phyloP scores from a whole-genome alignment of 805 yeast genomes.

The Ogataea saltuana region DNA sequence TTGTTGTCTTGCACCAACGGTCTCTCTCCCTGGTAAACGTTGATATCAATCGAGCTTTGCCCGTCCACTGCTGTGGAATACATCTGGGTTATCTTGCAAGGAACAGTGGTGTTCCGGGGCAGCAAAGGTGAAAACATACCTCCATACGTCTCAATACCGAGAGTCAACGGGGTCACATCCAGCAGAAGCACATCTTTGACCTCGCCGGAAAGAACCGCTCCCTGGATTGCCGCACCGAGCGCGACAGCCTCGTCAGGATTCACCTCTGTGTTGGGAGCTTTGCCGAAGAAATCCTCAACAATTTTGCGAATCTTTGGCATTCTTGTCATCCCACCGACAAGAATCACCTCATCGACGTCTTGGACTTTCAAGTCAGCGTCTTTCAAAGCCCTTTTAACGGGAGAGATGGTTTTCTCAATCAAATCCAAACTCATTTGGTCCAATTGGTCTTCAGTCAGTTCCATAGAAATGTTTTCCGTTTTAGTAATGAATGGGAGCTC shows the following conservation, averaged over 20 bases:
- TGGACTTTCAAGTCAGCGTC: constrained; percentile 70
- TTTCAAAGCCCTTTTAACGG: constrained; percentile 78
- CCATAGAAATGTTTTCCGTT: constrained; percentile 43
- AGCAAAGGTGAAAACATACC: constrained; percentile 90
- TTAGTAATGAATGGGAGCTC: constrained; percentile 79
- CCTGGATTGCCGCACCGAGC: constrained; percentile 97
- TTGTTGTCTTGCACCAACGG: constrained; percentile 94
- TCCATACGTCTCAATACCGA: constrained; percentile 96
- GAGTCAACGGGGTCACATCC: constrained; percentile 85
- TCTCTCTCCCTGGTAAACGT: constrained; percentile 98
- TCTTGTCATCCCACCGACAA: constrained; percentile 91
- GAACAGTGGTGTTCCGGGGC: constrained; percentile 89
- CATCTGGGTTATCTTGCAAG: constrained; percentile 90
- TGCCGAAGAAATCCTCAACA: constrained; percentile 75
- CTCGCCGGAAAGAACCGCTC: constrained; percentile 94
- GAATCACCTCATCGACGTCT: constrained; percentile 75
- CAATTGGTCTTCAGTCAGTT: constrained; percentile 50
- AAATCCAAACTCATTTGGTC: constrained; percentile 54
- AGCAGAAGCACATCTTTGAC: constrained; percentile 87
- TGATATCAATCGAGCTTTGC: constrained; percentile 90
- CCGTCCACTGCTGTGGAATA: constrained; percentile 96
- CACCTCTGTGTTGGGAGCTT: constrained; percentile 85
- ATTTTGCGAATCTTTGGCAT: constrained; percentile 85
- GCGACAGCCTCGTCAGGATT: constrained; percentile 96
- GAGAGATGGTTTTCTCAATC: constrained; percentile 70